A percentile compares a stretch with the other conserved stretches of the same genome.
These are phyloP conservation scores for Saccharum officinarum DNA, from an alignment of 176 grass and related monocot species.

Conservation along the genomic window DNA sequence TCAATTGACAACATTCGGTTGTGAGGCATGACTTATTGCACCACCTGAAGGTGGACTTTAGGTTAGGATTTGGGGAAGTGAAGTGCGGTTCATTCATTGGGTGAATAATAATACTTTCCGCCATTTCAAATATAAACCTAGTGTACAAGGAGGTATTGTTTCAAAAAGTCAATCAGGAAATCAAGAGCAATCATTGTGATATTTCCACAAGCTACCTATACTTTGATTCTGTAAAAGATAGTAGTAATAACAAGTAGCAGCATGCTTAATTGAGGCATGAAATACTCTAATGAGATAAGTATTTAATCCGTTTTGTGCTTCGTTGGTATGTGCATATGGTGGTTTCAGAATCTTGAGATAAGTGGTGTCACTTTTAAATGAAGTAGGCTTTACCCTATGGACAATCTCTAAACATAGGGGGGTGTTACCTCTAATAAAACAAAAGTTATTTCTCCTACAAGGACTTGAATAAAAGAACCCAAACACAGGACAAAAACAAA, in stretches of 20 bases:
- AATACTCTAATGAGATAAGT: neutral
- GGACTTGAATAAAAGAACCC: neutral
- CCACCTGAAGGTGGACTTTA: neutral
- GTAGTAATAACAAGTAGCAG: neutral
- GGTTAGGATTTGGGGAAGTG: neutral
- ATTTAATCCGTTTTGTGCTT: neutral
- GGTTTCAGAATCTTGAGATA: neutral
- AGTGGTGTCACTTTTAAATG: neutral
- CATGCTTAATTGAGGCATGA: neutral
- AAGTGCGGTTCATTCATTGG: neutral
- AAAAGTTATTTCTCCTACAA: neutral
- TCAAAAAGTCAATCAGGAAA: neutral
- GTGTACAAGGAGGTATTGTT: neutral
- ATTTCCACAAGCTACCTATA: neutral
- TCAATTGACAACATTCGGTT: neutral
- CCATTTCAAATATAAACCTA: neutral
- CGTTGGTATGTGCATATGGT: neutral
- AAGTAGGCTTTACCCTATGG: neutral
- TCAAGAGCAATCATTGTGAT: no score
- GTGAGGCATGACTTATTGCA: neutral
- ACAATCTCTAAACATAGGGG: neutral
- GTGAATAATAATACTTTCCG: neutral
- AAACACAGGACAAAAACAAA: neutral
- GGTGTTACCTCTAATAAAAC: neutral
- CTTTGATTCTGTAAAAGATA: neutral